Conservation (phyloP, 805 yeast species). For the Deakozyma indianensis region DNA sequence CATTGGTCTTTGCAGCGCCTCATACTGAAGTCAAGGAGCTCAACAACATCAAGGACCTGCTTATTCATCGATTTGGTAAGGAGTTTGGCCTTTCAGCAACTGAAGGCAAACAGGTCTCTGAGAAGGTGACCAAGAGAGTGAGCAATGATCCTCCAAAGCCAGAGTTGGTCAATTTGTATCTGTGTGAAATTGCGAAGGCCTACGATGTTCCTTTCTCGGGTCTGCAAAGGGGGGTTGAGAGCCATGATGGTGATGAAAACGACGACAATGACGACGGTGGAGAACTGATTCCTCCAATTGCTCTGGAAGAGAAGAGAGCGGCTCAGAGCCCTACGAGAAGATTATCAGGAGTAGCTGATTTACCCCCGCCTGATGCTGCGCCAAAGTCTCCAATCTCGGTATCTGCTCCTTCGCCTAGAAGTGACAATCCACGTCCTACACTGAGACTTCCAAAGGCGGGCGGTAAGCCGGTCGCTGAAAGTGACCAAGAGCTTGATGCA, state of each 20-base stretch:
- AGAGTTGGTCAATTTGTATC: constrained; percentile 51
- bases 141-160: constrained; percentile 51
- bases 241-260: constrained; percentile 14
- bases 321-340: constrained; percentile 4
- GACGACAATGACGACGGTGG: constrained; percentile 18
- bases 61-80: constrained; percentile 48
- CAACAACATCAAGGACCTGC: constrained; percentile 40
- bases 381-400: constrained; percentile 19
- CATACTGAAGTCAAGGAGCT: constrained; percentile 69
- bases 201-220: constrained; percentile 65
- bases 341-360: constrained; percentile 8
- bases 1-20: constrained; percentile 54
- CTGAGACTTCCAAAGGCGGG: constrained; percentile 8
- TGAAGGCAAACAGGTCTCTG: constrained; percentile 30
- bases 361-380: constrained; percentile 10
- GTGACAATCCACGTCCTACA: constrained; percentile 20
- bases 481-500: constrained; percentile 40
- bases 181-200: constrained; percentile 68
- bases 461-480: constrained; percentile 5
- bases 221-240: constrained; percentile 17
- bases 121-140: constrained; percentile 50
- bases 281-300: background rate
- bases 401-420: constrained; percentile 17
- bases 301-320: background rate
- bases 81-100: constrained; percentile 47